These are phyloP conservation scores for Pseudopithomyces chartarum DNA, from an alignment of 2,329 filamentous ascomycete species.

Conservation along the genomic window DNA sequence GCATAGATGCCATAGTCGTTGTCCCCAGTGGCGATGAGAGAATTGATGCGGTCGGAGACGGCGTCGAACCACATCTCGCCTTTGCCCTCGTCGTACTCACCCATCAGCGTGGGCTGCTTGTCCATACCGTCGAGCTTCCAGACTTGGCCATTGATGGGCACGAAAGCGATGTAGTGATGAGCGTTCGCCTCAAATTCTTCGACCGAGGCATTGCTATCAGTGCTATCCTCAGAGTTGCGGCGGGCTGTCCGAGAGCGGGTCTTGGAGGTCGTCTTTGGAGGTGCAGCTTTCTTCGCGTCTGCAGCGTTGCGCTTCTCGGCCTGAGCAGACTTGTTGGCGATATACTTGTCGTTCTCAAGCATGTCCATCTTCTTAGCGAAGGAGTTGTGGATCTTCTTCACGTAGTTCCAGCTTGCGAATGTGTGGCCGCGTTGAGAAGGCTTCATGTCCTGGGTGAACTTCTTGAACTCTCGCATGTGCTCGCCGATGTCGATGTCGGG, in stretches of 20 bases:
- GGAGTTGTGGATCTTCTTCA: constrained; percentile 85
- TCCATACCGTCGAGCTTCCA: constrained; percentile 92
- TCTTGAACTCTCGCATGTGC: constrained; percentile 74
- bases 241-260: constrained; percentile 30
- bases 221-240: constrained; percentile 26
- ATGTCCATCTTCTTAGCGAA: constrained; percentile 69
- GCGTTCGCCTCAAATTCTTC: constrained; percentile 63
- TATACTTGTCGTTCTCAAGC: constrained; percentile 75
- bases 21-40: constrained; percentile 69
- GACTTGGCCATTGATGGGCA: constrained; percentile 73
- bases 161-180: constrained; percentile 89
- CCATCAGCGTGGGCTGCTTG: constrained; percentile 67
- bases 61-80: constrained; percentile 68
- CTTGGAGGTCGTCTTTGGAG: constrained; percentile 43
- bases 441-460: constrained; percentile 69
- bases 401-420: constrained; percentile 74
- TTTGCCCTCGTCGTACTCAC: constrained; percentile 39
- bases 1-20: constrained; percentile 80
- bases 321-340: constrained; percentile 63
- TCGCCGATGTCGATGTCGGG: constrained; percentile 69
- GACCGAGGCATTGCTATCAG: constrained; percentile 46
- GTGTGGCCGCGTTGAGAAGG: constrained; percentile 77
- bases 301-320: constrained; percentile 16
- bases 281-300: constrained; percentile 42
- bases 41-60: constrained; percentile 67